Conservation (phyloP, 345 rosid genomes). For the Hibiscus tridactylites region DNA sequence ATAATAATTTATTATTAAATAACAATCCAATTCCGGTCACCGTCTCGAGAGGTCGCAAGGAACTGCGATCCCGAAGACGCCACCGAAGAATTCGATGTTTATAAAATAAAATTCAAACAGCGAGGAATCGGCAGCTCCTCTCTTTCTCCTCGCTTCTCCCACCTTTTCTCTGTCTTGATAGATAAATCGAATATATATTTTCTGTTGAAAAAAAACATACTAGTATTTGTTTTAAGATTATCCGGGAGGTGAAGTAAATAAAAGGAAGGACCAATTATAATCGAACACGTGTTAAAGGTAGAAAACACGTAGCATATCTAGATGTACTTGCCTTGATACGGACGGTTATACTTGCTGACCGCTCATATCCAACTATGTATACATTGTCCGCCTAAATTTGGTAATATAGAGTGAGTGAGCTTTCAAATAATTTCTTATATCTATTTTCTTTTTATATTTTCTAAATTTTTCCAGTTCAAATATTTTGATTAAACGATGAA, state of each 20-base stretch:
- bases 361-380: not conserved
- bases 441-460: too few species aligned
- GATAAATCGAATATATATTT: constrained; percentile 15
- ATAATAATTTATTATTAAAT: not conserved
- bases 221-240: not conserved
- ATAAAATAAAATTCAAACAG: constrained; percentile 22
- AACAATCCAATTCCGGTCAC: constrained; percentile 11
- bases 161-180: not conserved
- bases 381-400: not conserved
- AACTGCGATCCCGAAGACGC: constrained; percentile 32
- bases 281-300: constrained; percentile 18
- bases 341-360: constrained; percentile 20
- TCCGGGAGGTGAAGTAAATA: not conserved
- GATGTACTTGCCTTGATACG: not conserved
- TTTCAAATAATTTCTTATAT: too few species aligned
- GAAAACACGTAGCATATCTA: constrained; percentile 1
- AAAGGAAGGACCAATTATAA: constrained; percentile 5
- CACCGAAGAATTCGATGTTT: not conserved
- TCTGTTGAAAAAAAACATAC: constrained; percentile 11
- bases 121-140: not conserved
- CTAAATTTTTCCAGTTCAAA: too few species aligned
- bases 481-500: too few species aligned
- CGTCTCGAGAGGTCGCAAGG: constrained; percentile 24
- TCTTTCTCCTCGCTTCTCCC: not conserved
- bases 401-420: not conserved